Base-by-base conservation (phyloP, 148 eudicot species). In the Chenopodium album region DNA sequence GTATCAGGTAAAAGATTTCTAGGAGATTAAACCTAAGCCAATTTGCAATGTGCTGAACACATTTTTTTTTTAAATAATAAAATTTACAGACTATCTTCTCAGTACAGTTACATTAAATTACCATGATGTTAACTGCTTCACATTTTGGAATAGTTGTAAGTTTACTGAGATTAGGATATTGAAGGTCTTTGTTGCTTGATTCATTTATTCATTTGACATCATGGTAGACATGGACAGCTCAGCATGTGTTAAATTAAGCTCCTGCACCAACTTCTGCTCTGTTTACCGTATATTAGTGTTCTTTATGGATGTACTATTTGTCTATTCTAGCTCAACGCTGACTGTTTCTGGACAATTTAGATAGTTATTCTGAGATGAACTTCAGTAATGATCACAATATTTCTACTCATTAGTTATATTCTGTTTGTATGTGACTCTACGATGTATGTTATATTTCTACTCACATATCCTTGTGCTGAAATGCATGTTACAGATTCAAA, bases 1-100 rank as follows among this genome's bases (percentile, higher is more conserved):
- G 94, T 97, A 64, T 97, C 99, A 82, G 99, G 99, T 97, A 89
- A 83, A 71, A 65, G 28, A 77, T 44, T 73, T 52, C n/a, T 34
- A 72, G n/a, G 77, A 31, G 23, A 67, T 77, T 28, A 20, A 83
- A 59, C 29, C 7, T 69, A 56, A 65, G 54, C 41, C 76, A 73
- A 76, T 68, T 44, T 76, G 73, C 69, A 47, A 29, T 34, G n/a
- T 70, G 69, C 71, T 56, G 32, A 78, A 20, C 9, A 59, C 68
- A 22, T 65, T 7, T 29, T 67, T 62, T 77, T 41, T 41, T 6
- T 0, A 6, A 41, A 41, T 32, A 41, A 41, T 0, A 41, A 41
- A 41, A 4, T 48, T 16, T 59, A 59, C 63, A 59, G 5, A 17
- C 6, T 59, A 59, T 16, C 22, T 59, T 14, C 22, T 59, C 63